Base-by-base conservation (phyloP, 495 filamentous ascomycete species). In the Tuber borchii region DNA sequence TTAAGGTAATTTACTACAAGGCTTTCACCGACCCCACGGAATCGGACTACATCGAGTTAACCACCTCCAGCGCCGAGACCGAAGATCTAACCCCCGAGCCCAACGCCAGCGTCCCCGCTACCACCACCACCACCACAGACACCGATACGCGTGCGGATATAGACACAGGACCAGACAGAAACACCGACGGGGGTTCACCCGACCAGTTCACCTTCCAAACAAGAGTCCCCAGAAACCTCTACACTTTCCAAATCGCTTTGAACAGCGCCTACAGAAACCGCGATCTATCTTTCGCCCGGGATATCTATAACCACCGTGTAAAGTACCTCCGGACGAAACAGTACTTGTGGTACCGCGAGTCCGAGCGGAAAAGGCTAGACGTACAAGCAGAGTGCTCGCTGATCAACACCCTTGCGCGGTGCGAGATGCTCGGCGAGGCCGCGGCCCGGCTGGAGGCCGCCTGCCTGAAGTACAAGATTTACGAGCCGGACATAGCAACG, bases 231-330 rank as follows among this genome's bases (percentile, higher is more conserved):
- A 75, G 81, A 31, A 83, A 83, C 56, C 72, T 81, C 14, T 56
- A 79, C 45, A 83, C 82, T 10, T 83, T 81, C 70, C 46, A 77
- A 44, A 78, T 39, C 14, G 75, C 79, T 26, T 43, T 83, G 45
- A 19, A 75, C 1, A 14, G 39, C 12, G 79, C 81, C 19, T 56
- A 51, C 34, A 81, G 71, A 39, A 43, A 43, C 45, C 74, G 74
- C 34, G 74, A 83, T 39, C 70, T 83, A 31, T 10, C 42, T 12
- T 83, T 83, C 31, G 82, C 79, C 17, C 73, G 77, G 40, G 48
- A 74, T 1, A 56, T 83, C n/a, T 69, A 68, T 22, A 31, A 56
- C 6, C 77, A 83, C 46, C 71, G 81, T 17, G 43, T 75, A 3
- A 39, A 70, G 17, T 83, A 75, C 31, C 73, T 74, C 40, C 73